These are phyloP conservation scores for Tulasnella sp. DNA, from an alignment of 768 basidiomycete genomes.

Conservation along the genomic window DNA sequence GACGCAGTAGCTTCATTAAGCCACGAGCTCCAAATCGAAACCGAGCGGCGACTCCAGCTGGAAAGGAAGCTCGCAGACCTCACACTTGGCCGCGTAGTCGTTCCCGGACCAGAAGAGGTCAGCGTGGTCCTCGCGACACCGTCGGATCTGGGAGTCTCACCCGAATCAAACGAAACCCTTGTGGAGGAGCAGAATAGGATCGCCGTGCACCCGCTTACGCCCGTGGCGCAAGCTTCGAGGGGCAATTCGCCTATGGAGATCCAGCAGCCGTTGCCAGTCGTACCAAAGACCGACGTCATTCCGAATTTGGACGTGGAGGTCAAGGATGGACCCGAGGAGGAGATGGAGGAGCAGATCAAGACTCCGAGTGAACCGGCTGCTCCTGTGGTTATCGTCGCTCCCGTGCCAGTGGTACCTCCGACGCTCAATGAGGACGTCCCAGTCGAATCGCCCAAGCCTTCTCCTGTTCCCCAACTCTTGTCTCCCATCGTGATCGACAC, in stretches of 20 bases:
- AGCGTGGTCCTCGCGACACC: neutral
- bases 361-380: neutral
- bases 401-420: neutral
- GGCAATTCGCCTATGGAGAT: neutral
- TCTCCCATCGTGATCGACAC: neutral
- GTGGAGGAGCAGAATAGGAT: neutral
- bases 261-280: neutral
- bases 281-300: neutral
- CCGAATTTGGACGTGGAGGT: neutral
- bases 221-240: neutral
- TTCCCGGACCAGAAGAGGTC: neutral
- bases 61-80: slow-evolving; percentile 29
- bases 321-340: neutral
- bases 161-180: neutral
- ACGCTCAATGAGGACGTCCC: neutral
- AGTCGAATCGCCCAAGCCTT: neutral
- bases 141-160: slow-evolving; percentile 21
- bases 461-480: neutral
- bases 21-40: slow-evolving; percentile 52
- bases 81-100: neutral
- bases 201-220: slow-evolving; percentile 5
- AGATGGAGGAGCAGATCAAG: neutral
- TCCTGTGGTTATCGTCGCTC: neutral
- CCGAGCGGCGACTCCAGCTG: slow-evolving; percentile 41
- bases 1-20: slow-evolving; percentile 45